A percentile compares a stretch with the other conserved stretches of the same genome.
Conservation (phyloP, 352 stramenopile genomes). For the Pythium inflatum region DNA sequence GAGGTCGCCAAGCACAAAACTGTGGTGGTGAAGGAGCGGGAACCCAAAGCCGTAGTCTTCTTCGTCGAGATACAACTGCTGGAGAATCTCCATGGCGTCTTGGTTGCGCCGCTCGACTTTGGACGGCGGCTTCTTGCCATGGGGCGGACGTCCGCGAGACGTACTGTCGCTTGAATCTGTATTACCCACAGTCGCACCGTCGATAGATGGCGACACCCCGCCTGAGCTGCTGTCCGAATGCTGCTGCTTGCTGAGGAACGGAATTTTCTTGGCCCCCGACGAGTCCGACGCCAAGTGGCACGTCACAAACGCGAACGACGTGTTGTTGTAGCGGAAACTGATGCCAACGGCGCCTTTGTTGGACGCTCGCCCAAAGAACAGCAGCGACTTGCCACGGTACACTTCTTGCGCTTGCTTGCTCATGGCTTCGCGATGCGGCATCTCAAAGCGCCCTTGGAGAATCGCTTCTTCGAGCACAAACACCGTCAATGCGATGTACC, state of each 20-base stretch:
- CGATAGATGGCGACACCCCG: too few relatives aligned
- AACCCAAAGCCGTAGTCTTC: conserved; percentile 89
- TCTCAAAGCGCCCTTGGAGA: conserved; percentile 63
- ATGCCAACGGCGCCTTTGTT: conserved; percentile 79
- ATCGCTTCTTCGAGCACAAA: conserved; percentile 78
- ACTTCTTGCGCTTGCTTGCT: conserved; percentile 75
- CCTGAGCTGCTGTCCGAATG: too few relatives aligned
- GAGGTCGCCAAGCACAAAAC: conserved; percentile 89
- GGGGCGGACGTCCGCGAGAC: not conserved
- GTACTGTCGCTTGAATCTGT: conserved; percentile 10
- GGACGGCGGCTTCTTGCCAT: conserved; percentile 41
- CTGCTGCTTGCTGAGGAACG: conserved; percentile 27
- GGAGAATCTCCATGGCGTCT: conserved; percentile 80
- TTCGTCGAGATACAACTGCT: conserved; percentile 79
- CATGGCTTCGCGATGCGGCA: conserved; percentile 56
- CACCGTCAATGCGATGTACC: conserved; percentile 85
- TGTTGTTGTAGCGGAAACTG: conserved; percentile 60
- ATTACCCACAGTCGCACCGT: not conserved
- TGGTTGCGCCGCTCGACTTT: conserved; percentile 83
- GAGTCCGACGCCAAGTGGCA: conserved; percentile 90
- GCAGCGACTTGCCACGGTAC: conserved; percentile 74
- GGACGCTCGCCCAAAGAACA: conserved; percentile 71
- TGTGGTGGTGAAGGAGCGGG: conserved; percentile 81
- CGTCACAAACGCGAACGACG: conserved; percentile 69
- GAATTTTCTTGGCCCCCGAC: conserved; percentile 44